Percentiles rank a stretch among this genome's conserved stretches.
phyloP scores from a whole-genome alignment of 176 grass and related monocot genomes.

The Dactylis glomerata region DNA sequence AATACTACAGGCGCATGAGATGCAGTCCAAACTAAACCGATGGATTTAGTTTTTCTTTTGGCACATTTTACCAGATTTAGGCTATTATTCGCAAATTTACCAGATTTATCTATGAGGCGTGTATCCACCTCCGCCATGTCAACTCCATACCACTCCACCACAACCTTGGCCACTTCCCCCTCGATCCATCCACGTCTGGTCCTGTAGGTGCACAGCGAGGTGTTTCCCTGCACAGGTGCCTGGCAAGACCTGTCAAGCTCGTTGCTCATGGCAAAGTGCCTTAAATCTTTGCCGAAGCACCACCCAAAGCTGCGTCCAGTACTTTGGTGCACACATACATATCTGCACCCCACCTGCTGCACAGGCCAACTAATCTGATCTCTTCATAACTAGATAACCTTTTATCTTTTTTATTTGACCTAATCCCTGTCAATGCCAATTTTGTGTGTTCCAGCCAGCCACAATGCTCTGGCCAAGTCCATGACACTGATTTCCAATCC shows the following conservation, averaged over 20 bases:
- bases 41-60: background rate
- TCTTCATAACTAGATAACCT: background rate
- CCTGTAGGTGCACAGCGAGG: background rate
- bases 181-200: background rate
- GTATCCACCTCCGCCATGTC: background rate
- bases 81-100: background rate
- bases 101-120: background rate
- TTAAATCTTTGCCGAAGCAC: background rate
- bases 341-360: background rate
- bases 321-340: background rate
- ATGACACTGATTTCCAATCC: background rate
- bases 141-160: background rate
- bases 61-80: background rate
- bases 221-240: background rate
- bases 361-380: background rate
- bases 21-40: constrained; percentile 7
- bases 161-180: background rate
- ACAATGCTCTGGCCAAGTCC: background rate
- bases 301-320: background rate
- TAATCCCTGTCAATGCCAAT: background rate
- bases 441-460: background rate
- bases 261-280: background rate
- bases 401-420: background rate
- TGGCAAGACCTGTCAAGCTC: background rate
- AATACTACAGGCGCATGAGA: background rate